These are phyloP conservation scores for Torulaspora globosa DNA, from an alignment of 1,139 yeast species.

Conservation along the genomic window DNA sequence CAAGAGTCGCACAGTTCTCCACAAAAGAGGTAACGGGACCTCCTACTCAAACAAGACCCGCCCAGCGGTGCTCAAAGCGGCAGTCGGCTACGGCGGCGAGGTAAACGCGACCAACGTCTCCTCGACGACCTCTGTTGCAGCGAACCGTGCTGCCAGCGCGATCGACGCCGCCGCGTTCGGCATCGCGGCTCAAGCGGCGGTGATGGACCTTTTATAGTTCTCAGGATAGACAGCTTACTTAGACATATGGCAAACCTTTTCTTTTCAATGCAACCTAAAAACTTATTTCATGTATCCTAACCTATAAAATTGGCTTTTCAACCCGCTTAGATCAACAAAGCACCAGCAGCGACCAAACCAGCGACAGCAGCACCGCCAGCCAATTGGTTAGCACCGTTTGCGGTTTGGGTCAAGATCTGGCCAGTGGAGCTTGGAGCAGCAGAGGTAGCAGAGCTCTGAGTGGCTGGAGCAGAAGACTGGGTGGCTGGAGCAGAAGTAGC, in stretches of 20 bases:
- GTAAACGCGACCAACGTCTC: neutral
- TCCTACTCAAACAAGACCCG: neutral
- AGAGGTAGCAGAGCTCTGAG: slow-evolving; percentile 9
- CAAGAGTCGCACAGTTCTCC: neutral
- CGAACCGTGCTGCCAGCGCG: neutral
- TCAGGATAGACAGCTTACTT: neutral
- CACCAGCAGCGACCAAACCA: slow-evolving; percentile 20
- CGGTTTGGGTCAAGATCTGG: slow-evolving; percentile 13
- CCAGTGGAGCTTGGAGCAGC: slow-evolving; percentile 5
- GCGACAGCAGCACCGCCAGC: slow-evolving; percentile 18
- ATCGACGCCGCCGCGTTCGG: neutral
- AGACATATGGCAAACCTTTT: neutral
- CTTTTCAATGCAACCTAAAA: neutral
- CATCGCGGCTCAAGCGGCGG: neutral
- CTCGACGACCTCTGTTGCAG: too few species aligned
- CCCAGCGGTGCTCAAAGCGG: neutral
- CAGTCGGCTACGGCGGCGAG: neutral
- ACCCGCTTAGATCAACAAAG: slow-evolving; percentile 17
- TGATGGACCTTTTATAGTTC: slow-evolving; percentile 1
- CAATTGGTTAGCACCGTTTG: slow-evolving; percentile 17
- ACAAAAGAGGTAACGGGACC: neutral
- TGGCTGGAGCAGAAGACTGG: slow-evolving; percentile 14
- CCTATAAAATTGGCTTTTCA: neutral
- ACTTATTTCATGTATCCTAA: slow-evolving; percentile 4
- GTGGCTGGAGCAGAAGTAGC: slow-evolving; percentile 15